Percentiles rank a stretch among this genome's conserved stretches.
Conservation (phyloP, 352 stramenopile species). For the Globisporangium solare region DNA sequence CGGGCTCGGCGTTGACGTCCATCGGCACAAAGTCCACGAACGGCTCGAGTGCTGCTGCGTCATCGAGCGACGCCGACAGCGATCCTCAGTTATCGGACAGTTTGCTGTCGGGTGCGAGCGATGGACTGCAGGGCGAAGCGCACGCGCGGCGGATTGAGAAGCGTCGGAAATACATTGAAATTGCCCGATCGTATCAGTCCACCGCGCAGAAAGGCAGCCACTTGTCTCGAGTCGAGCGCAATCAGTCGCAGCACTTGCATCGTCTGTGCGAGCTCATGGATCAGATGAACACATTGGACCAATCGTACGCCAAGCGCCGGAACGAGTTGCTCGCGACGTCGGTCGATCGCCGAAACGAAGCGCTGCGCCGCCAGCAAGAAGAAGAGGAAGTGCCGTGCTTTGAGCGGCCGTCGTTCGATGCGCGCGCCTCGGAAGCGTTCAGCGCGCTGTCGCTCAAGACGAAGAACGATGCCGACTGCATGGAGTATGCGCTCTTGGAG, state of each 20-base stretch:
- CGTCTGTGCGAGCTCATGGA: constrained; percentile 68
- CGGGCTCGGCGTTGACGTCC: constrained; percentile 42
- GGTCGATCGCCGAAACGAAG: constrained; percentile 23
- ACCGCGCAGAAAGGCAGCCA: constrained; percentile 58
- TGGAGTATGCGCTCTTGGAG: constrained; percentile 78
- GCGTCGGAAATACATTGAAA: constrained; percentile 62
- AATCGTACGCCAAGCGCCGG: constrained; percentile 33
- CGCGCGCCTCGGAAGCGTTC: constrained; percentile 66
- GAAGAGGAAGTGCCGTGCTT: constrained; percentile 46
- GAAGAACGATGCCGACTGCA: constrained; percentile 72
- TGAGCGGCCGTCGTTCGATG: constrained; percentile 64
- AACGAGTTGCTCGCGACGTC: constrained; percentile 27
- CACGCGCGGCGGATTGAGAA: constrained; percentile 29
- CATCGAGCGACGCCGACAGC: constrained; percentile 8
- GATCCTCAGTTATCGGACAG: constrained; percentile 54
- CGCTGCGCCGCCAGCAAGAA: constrained; percentile 31
- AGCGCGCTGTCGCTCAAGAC: constrained; percentile 64
- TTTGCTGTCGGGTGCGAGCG: constrained; percentile 18
- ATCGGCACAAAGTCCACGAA: constrained; percentile 33
- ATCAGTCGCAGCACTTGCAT: constrained; percentile 65
- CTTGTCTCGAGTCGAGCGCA: constrained; percentile 51
- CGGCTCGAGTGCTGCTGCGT: constrained; percentile 8
- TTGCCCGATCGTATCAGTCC: constrained; percentile 54
- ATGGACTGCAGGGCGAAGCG: constrained; percentile 12
- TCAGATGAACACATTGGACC: constrained; percentile 67